phyloP scores from a whole-genome alignment of 306 rosid species.

The Ormosia semicastrata region DNA sequence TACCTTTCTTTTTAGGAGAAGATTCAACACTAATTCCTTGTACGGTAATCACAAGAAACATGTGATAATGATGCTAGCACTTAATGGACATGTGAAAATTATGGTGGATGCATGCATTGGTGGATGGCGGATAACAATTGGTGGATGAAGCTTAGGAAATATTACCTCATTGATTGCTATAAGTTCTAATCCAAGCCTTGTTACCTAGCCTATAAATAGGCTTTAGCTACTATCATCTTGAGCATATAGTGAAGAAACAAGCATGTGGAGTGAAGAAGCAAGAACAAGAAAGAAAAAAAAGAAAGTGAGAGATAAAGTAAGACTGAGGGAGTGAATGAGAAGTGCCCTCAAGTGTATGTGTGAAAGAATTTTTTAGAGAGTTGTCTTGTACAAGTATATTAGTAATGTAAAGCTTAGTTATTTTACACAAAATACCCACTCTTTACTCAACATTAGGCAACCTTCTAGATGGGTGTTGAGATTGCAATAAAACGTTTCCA shows the following conservation, averaged over 20 bases:
- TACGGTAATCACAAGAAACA: background rate
- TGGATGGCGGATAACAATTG: too few species aligned
- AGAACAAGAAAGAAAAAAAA: background rate
- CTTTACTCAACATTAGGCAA: too few species aligned
- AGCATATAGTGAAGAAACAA: background rate
- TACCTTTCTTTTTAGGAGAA: background rate
- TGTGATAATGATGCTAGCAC: background rate
- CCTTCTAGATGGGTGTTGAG: constrained; percentile 48
- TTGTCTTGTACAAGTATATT: too few species aligned
- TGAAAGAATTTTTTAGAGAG: background rate
- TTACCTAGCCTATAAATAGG: background rate
- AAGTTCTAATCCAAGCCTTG: background rate
- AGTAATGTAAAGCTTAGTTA: too few species aligned
- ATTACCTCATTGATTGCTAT: background rate
- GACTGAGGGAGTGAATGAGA: too few species aligned
- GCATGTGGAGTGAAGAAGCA: background rate
- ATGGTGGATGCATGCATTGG: too few species aligned
- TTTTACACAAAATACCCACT: too few species aligned
- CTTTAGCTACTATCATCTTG: too few species aligned
- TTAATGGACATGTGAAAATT: background rate
- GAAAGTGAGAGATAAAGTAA: background rate
- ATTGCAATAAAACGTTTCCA: constrained; percentile 62
- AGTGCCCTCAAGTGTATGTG: background rate
- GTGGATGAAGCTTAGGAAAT: too few species aligned
- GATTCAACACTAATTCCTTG: background rate